Evolutionary conservation across 1,139 yeast species (phyloP).

Genomic region (Saccharomyces hybrid): DNA sequence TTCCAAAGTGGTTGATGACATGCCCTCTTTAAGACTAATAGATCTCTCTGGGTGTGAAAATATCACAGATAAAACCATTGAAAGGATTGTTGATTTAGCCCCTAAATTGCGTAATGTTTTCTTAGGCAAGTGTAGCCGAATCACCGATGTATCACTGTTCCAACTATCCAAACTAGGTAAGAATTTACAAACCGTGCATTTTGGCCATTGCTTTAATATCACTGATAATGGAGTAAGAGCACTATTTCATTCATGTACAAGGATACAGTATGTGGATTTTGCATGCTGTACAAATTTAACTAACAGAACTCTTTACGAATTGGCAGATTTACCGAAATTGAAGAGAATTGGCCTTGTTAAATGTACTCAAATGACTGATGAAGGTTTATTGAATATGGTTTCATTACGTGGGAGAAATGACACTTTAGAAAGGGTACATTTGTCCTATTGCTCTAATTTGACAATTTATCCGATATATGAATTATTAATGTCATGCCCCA

Average conservation of each 20-base stretch:
- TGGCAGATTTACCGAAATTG: conserved; percentile 70
- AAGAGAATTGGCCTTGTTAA: conserved; percentile 91
- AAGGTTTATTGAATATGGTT: conserved; percentile 72
- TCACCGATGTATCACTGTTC: conserved; percentile 75
- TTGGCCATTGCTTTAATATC: conserved; percentile 88
- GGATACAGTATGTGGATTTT: conserved; percentile 87
- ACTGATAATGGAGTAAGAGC: conserved; percentile 82
- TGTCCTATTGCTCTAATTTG: conserved; percentile 81
- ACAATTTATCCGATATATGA: conserved; percentile 66
- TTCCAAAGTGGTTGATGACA: conserved; percentile 21
- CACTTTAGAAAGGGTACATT: conserved; percentile 84
- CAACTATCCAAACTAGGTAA: conserved; percentile 71
- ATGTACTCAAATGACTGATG: conserved; percentile 82
- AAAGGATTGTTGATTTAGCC: conserved; percentile 63
- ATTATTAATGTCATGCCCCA: conserved; percentile 73
- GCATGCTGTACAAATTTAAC: conserved; percentile 93
- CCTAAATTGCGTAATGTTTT: conserved; percentile 85
- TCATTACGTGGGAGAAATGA: conserved; percentile 65
- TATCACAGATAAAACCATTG: conserved; percentile 74
- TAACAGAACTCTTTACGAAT: conserved; percentile 70
- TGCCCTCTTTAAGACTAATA: conserved; percentile 60
- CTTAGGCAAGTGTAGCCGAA: conserved; percentile 78
- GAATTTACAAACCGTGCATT: conserved; percentile 79
- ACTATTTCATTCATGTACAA: conserved; percentile 69
- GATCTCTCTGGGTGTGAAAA: conserved; percentile 83